These are phyloP conservation scores for Leucocoprinus sp. DNA, from an alignment of 768 basidiomycete genomes.

Conservation along the genomic window DNA sequence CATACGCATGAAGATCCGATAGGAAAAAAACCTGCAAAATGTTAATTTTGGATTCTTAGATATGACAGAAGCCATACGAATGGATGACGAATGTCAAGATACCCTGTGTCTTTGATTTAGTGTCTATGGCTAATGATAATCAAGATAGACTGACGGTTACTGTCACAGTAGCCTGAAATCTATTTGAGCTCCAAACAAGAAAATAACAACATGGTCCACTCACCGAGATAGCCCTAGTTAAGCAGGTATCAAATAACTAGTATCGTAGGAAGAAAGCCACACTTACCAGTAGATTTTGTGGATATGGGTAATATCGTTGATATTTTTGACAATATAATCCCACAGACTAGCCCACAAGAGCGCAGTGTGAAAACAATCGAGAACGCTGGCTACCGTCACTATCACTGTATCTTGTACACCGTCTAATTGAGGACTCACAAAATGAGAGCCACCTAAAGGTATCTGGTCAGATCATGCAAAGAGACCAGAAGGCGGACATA, in stretches of 20 bases:
- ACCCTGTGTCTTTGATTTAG: slow-evolving; percentile 13
- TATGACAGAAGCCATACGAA: slow-evolving; percentile 13
- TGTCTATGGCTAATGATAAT: not conserved
- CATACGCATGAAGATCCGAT: slow-evolving; percentile 31
- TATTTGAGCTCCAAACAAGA: not conserved
- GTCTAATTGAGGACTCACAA: slow-evolving; percentile 20
- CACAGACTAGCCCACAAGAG: slow-evolving; percentile 32
- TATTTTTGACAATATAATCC: slow-evolving; percentile 28
- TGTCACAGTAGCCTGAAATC: slow-evolving; percentile 19
- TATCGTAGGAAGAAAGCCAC: not conserved
- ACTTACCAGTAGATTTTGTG: slow-evolving; percentile 29
- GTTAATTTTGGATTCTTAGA: not conserved
- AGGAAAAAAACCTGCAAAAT: slow-evolving; percentile 26
- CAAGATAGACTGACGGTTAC: slow-evolving; percentile 14
- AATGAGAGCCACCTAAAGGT: slow-evolving; percentile 23
- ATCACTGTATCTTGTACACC: slow-evolving; percentile 4
- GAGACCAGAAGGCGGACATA: slow-evolving; percentile 10
- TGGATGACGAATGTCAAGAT: slow-evolving; percentile 26
- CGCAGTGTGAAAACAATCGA: slow-evolving; percentile 29
- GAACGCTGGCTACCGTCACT: slow-evolving; percentile 19
- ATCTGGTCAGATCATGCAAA: not conserved
- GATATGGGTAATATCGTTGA: slow-evolving; percentile 19
- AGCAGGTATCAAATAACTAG: not conserved
- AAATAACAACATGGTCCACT: not conserved
- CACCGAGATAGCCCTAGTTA: slow-evolving; percentile 4